Conservation (phyloP, 345 rosid species). For the Laguncularia racemosa region DNA sequence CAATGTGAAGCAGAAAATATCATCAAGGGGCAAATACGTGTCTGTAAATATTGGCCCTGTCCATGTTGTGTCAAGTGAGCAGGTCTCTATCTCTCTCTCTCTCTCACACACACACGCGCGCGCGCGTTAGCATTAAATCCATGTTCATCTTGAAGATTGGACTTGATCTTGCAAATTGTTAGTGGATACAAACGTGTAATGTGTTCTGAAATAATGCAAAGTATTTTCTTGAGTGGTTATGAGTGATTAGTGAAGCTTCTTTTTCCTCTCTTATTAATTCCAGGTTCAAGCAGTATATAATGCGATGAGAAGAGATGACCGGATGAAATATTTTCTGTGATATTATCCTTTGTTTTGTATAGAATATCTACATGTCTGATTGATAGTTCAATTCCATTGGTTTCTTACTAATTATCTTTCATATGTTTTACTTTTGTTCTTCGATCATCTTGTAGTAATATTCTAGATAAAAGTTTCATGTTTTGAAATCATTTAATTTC, state of each 20-base stretch:
- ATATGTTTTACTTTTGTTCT: constrained; percentile 10
- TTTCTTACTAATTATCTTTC: constrained; percentile 6
- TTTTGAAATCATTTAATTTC: neutral
- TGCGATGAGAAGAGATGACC: constrained; percentile 15
- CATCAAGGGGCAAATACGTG: constrained; percentile 82
- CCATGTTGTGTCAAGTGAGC: constrained; percentile 76
- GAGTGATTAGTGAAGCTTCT: no score
- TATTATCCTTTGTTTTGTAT: constrained; percentile 17
- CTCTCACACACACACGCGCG: neutral
- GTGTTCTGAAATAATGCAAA: no score
- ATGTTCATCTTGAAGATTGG: no score
- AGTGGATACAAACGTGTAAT: no score
- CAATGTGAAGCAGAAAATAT: constrained; percentile 71
- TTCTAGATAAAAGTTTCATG: neutral
- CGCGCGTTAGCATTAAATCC: no score
- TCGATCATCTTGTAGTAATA: constrained; percentile 4
- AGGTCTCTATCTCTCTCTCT: constrained; percentile 34
- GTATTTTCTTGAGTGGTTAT: no score
- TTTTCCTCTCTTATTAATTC: neutral
- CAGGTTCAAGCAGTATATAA: constrained; percentile 13
- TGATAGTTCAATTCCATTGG: constrained; percentile 8
- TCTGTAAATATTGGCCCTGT: constrained; percentile 92
- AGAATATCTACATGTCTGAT: constrained; percentile 11
- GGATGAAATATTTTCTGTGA: constrained; percentile 14
- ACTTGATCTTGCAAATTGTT: no score